These are phyloP conservation scores for Patellaria atrata DNA, from an alignment of 495 filamentous ascomycete species.

Conservation along the genomic window DNA sequence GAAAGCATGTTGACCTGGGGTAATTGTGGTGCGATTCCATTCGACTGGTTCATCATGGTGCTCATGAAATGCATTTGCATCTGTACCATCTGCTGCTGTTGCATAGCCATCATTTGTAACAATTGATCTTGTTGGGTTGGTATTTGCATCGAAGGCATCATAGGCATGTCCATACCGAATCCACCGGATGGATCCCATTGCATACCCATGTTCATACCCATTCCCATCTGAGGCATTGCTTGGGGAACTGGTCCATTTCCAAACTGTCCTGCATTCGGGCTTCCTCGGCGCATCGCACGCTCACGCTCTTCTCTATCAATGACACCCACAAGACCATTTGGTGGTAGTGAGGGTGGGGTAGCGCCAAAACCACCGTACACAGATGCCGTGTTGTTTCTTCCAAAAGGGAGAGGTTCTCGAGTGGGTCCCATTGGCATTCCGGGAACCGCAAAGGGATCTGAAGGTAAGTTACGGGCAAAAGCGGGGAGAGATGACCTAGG, in stretches of 20 bases:
- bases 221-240: no score
- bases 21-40: no score
- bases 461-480: slow-evolving; percentile 76
- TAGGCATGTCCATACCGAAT: slow-evolving; percentile 12
- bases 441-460: slow-evolving; percentile 56
- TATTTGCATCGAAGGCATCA: no score
- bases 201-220: slow-evolving; percentile 16
- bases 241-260: background rate
- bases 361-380: slow-evolving; percentile 33
- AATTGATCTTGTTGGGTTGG: no score
- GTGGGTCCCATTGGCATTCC: slow-evolving; percentile 18
- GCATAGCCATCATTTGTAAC: slow-evolving; percentile 5
- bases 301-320: slow-evolving; percentile 75
- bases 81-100: slow-evolving; percentile 5
- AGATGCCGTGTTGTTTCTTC: no score
- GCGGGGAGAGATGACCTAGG: slow-evolving; percentile 47
- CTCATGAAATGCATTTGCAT: background rate
- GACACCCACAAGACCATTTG: slow-evolving; percentile 74
- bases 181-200: slow-evolving; percentile 4
- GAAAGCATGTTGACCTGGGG: no score
- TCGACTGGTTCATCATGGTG: background rate
- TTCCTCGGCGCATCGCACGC: slow-evolving; percentile 62
- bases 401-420: slow-evolving; percentile 38
- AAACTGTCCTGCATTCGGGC: slow-evolving; percentile 34
- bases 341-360: slow-evolving; percentile 19